Conservation (phyloP, 441 rosid species). For the Lepidium campestre region DNA sequence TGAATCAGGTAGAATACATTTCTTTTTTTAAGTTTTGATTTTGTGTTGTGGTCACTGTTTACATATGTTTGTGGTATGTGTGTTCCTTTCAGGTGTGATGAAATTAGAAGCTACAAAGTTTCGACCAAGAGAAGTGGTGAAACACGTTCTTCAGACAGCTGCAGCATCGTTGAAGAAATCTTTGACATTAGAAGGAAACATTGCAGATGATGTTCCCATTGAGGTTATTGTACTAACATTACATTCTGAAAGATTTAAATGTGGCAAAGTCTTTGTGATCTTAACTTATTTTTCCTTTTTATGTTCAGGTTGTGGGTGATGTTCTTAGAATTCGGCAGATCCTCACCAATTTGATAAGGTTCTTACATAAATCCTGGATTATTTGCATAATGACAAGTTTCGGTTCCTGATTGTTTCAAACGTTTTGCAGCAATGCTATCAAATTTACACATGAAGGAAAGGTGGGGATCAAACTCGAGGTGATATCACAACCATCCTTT, state of each 20-base stretch:
- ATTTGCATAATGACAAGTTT: not conserved
- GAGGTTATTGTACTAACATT: constrained; percentile 36
- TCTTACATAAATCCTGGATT: not conserved
- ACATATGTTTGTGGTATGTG: not conserved
- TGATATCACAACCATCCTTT: constrained; percentile 58
- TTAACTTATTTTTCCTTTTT: not conserved
- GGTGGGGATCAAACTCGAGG: constrained; percentile 75
- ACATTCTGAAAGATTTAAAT: not conserved
- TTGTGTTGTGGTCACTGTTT: not conserved
- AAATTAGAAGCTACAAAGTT: constrained; percentile 92
- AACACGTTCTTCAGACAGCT: constrained; percentile 94
- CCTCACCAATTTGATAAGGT: constrained; percentile 95
- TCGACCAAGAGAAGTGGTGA: constrained; percentile 87
- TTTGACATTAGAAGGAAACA: constrained; percentile 75
- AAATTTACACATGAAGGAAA: constrained; percentile 94
- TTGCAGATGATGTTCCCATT: constrained; percentile 85
- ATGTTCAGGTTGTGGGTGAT: constrained; percentile 82
- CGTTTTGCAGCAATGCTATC: constrained; percentile 69
- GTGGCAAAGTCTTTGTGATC: not conserved
- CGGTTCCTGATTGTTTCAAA: not conserved
- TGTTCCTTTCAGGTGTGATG: constrained; percentile 54
- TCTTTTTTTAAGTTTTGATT: not conserved
- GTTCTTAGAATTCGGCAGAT: constrained; percentile 91
- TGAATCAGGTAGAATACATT: constrained; percentile 58
- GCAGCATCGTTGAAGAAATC: constrained; percentile 81